Conservation (phyloP, 257 asterid genomes). For the Eustoma russellianum region DNA sequence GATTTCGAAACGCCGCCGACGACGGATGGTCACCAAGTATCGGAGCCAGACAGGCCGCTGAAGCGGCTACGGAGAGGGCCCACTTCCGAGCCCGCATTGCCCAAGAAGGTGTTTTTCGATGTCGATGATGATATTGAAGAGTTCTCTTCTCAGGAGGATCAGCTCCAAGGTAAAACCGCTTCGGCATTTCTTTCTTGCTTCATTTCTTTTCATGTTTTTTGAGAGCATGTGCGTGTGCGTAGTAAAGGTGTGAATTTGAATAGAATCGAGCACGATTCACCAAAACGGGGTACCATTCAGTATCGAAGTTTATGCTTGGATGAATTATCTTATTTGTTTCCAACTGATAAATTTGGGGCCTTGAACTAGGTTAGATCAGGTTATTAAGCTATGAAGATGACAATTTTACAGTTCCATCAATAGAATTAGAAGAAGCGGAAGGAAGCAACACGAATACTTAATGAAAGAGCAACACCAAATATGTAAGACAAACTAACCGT, state of each 20-base stretch:
- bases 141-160: slow-evolving; percentile 72
- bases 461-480: no score
- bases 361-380: no score
- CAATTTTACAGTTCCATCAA: no score
- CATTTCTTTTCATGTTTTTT: not conserved
- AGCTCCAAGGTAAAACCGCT: slow-evolving; percentile 29
- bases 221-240: not conserved
- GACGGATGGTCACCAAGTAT: slow-evolving; percentile 15
- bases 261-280: not conserved
- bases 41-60: slow-evolving; percentile 32
- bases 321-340: no score
- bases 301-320: no score
- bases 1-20: slow-evolving; percentile 39
- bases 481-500: no score
- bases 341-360: no score
- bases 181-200: not conserved
- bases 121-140: slow-evolving; percentile 79
- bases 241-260: not conserved
- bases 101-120: slow-evolving; percentile 15
- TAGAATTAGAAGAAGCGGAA: no score
- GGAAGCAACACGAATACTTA: no score
- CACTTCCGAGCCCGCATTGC: slow-evolving; percentile 24
- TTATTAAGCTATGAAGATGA: no score
- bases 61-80: slow-evolving; percentile 69
- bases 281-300: no score